Percentiles rank a stretch among this genome's conserved stretches.
Conservation (phyloP, 169 alveolate species). For the Fabrea salina region DNA sequence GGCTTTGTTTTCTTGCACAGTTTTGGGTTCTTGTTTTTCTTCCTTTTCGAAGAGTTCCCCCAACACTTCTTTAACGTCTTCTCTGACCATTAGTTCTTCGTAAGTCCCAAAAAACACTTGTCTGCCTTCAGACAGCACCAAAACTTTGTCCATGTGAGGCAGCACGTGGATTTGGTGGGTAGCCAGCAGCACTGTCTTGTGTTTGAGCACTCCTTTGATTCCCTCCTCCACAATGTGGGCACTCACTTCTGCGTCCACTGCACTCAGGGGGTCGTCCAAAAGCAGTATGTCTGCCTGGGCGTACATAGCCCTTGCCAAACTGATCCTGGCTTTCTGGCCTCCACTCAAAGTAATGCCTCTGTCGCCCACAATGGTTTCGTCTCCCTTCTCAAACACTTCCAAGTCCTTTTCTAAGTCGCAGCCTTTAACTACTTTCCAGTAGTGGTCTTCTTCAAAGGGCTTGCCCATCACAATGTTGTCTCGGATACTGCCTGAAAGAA, state of each 20-base stretch:
- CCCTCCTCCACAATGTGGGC: constrained; percentile 72
- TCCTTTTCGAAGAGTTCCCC: background rate
- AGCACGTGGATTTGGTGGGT: constrained; percentile 76
- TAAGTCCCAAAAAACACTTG: constrained; percentile 22
- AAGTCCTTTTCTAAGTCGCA: constrained; percentile 67
- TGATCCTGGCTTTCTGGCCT: constrained; percentile 91
- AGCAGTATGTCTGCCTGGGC: constrained; percentile 72
- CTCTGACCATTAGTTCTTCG: background rate
- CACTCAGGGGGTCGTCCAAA: constrained; percentile 88
- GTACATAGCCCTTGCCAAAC: constrained; percentile 91
- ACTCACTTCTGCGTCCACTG: constrained; percentile 88
- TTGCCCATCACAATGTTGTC: constrained; percentile 77
- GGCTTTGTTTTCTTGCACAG: background rate
- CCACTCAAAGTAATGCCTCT: constrained; percentile 89
- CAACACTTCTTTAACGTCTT: background rate
- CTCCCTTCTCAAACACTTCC: constrained; percentile 61
- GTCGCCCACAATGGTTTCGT: constrained; percentile 77
- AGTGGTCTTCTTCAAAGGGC: constrained; percentile 57
- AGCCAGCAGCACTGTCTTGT: constrained; percentile 74
- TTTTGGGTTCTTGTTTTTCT: background rate
- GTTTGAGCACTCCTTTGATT: constrained; percentile 50
- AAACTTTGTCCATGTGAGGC: constrained; percentile 69
- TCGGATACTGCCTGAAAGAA: constrained; percentile 74
- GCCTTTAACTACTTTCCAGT: constrained; percentile 55
- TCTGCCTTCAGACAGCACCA: constrained; percentile 63